Conservation (phyloP, 2,329 filamentous ascomycete genomes). For the Aspergillus aculeatinus region DNA sequence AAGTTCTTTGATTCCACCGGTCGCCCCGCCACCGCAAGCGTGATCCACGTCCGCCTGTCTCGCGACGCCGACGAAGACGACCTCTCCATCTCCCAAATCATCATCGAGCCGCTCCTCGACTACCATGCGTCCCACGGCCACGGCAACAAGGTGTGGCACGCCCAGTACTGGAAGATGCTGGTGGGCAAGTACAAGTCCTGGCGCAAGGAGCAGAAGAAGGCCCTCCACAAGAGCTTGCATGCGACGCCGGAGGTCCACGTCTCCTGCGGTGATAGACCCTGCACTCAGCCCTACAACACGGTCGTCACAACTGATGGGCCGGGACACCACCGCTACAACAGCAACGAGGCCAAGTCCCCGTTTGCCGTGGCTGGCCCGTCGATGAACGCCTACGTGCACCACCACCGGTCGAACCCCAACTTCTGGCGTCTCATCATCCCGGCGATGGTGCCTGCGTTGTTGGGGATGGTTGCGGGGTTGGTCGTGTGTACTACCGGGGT, state of each 20-base stretch:
- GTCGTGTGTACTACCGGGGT: conserved; percentile 3
- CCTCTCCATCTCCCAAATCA: not conserved
- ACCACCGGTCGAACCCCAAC: not conserved
- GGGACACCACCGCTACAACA: not conserved
- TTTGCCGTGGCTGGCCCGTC: not conserved
- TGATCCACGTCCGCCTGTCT: not conserved
- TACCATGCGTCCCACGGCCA: not conserved
- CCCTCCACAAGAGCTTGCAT: not conserved
- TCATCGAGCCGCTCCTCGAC: not conserved
- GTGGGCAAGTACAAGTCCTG: not conserved
- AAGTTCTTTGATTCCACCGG: not conserved
- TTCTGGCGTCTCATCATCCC: conserved; percentile 5
- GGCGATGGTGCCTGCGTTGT: not conserved
- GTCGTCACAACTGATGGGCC: no score
- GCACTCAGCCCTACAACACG: no score
- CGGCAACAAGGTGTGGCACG: conserved; percentile 2
- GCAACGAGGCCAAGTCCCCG: not conserved
- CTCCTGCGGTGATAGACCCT: not conserved
- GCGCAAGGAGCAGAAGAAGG: not conserved
- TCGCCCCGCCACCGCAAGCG: not conserved
- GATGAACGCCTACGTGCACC: not conserved
- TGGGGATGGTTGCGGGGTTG: conserved; percentile 1
- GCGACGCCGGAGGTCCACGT: not conserved
- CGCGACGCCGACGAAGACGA: not conserved
- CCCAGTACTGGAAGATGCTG: conserved; percentile 5